Percentiles rank a stretch among this genome's conserved stretches.
These are phyloP conservation scores for Globisporangium spinosum DNA, from an alignment of 352 stramenopile genomes.

Conservation along the genomic window DNA sequence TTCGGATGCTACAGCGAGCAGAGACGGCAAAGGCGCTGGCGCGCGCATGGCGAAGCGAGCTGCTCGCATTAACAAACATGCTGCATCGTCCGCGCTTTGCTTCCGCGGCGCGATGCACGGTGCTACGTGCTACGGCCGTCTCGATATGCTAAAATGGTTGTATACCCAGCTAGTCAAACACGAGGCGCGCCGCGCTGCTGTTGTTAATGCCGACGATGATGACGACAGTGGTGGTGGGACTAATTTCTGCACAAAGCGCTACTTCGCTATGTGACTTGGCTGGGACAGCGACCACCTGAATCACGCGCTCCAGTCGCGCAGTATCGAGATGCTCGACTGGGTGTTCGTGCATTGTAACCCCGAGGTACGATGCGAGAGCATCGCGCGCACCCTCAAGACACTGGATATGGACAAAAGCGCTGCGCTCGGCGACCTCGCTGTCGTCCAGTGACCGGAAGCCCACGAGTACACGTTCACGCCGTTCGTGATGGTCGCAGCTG, in stretches of 20 bases:
- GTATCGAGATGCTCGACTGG: neutral
- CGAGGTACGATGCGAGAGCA: neutral
- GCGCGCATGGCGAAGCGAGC: neutral
- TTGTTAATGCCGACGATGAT: neutral
- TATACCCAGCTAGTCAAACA: neutral
- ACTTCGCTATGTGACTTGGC: neutral
- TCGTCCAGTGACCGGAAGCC: neutral
- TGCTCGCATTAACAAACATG: neutral
- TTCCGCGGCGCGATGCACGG: neutral
- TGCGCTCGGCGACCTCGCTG: neutral
- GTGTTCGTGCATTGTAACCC: neutral
- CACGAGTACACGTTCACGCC: neutral
- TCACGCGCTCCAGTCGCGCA: neutral
- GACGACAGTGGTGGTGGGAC: neutral
- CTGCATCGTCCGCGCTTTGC: neutral
- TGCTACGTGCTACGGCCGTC: neutral
- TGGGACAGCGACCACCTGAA: neutral
- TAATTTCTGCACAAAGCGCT: neutral
- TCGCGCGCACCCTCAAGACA: neutral
- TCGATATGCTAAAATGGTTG: constrained; percentile 12
- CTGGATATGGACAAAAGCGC: neutral
- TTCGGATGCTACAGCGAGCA: neutral
- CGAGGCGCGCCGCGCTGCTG: neutral
- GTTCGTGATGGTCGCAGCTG: neutral
- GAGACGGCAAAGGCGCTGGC: too few relatives aligned